These are phyloP conservation scores for Pseudophaeomoniella oleicola DNA, from an alignment of 2,329 filamentous ascomycete genomes.

Conservation along the genomic window DNA sequence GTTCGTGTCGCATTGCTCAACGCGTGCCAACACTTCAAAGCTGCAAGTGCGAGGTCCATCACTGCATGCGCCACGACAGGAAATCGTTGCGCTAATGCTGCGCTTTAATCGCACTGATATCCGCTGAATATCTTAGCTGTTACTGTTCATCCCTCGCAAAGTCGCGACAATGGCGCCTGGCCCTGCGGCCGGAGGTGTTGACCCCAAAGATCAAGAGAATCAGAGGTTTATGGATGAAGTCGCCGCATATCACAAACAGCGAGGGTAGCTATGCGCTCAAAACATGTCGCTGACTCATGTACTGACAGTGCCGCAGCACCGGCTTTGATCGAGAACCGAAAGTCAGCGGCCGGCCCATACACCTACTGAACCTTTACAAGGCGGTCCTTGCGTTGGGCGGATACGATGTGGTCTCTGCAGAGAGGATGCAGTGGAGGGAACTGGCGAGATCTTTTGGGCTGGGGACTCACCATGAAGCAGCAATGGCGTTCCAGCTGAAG, in stretches of 20 bases:
- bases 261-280: conserved; percentile 37
- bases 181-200: not conserved
- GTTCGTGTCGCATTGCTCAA: not conserved
- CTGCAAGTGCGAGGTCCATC: not conserved
- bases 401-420: conserved; percentile 70
- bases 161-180: not conserved
- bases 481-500: conserved; percentile 77
- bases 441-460: conserved; percentile 65
- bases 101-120: not conserved
- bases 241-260: conserved; percentile 58
- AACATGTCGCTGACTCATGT: conserved; percentile 6
- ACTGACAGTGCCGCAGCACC: conserved; percentile 34
- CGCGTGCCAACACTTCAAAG: not conserved
- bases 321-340: conserved; percentile 67
- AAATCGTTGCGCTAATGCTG: not conserved
- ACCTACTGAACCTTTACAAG: conserved; percentile 66
- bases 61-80: not conserved
- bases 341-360: conserved; percentile 60
- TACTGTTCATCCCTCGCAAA: not conserved
- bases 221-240: conserved; percentile 64
- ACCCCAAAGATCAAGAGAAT: conserved; percentile 36
- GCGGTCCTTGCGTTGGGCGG: conserved; percentile 63
- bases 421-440: conserved; percentile 75
- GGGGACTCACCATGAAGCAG: conserved; percentile 58
- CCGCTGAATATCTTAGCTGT: not conserved